phyloP scores from a whole-genome alignment of 2,329 filamentous ascomycete genomes.

The Achaetomium macrosporum region DNA sequence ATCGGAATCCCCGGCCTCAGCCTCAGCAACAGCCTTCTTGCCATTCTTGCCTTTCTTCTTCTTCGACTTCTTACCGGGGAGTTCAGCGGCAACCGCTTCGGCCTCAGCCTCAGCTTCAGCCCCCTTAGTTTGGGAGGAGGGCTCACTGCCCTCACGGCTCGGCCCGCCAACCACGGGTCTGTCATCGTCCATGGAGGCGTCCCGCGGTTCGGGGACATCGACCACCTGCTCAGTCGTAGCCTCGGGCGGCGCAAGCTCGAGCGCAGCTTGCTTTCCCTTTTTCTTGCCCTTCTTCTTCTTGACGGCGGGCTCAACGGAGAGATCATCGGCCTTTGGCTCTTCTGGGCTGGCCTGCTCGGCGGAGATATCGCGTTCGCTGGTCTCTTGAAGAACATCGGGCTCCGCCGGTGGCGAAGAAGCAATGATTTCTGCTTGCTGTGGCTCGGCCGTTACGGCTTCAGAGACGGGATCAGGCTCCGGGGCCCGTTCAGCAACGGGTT shows the following conservation, averaged over 20 bases:
- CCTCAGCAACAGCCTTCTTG: conserved; percentile 8
- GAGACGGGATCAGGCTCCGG: not conserved
- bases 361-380: not conserved
- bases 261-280: conserved; percentile 17
- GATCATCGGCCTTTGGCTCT: not conserved
- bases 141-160: conserved; percentile 2
- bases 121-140: no score
- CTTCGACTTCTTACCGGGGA: conserved; percentile 11
- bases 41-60: conserved; percentile 16
- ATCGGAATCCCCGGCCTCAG: not conserved
- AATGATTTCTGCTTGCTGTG: not conserved
- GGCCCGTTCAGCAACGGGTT: not conserved
- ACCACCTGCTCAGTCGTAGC: not conserved
- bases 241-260: not conserved
- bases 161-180: conserved; percentile 4
- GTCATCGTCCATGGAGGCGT: conserved; percentile 8
- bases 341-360: not conserved
- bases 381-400: not conserved
- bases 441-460: not conserved
- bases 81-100: not conserved
- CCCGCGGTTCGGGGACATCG: conserved; percentile 1
- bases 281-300: conserved; percentile 31
- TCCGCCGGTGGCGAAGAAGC: not conserved
- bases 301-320: conserved; percentile 18
- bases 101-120: not conserved